These are phyloP conservation scores for Colletotrichum kahawae DNA, from an alignment of 2,329 filamentous ascomycete genomes.

Conservation along the genomic window DNA sequence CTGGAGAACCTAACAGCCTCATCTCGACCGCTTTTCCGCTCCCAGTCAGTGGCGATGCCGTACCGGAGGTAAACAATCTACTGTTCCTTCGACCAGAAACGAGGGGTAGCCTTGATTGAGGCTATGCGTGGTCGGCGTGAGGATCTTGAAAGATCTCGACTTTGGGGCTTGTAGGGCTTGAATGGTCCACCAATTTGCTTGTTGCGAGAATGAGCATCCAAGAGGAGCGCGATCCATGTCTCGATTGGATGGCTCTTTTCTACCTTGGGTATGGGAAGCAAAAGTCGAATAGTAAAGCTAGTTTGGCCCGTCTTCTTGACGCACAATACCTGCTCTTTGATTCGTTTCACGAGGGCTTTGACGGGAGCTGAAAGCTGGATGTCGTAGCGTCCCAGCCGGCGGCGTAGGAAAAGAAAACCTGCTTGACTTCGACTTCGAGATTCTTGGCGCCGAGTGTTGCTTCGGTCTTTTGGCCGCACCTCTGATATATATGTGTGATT, in stretches of 20 bases:
- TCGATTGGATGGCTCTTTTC: background rate
- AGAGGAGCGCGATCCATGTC: background rate
- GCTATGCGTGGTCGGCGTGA: background rate
- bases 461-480: background rate
- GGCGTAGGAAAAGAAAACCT: background rate
- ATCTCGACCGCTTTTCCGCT: background rate
- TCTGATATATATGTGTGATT: background rate
- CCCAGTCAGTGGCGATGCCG: background rate
- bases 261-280: background rate
- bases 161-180: background rate
- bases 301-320: background rate
- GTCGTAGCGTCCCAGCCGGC: background rate
- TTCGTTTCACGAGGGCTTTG: background rate
- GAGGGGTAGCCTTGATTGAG: background rate
- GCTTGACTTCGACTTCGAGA: background rate
- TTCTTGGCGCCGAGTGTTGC: background rate
- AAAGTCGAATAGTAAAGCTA: background rate
- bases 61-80: background rate
- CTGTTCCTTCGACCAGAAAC: background rate
- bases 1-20: background rate
- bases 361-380: background rate
- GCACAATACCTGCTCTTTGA: background rate
- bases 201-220: background rate
- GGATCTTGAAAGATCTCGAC: background rate
- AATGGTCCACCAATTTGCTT: background rate